These are phyloP conservation scores for Tetragonia tetragonoides DNA, from an alignment of 148 eudicot genomes.

Conservation along the genomic window DNA sequence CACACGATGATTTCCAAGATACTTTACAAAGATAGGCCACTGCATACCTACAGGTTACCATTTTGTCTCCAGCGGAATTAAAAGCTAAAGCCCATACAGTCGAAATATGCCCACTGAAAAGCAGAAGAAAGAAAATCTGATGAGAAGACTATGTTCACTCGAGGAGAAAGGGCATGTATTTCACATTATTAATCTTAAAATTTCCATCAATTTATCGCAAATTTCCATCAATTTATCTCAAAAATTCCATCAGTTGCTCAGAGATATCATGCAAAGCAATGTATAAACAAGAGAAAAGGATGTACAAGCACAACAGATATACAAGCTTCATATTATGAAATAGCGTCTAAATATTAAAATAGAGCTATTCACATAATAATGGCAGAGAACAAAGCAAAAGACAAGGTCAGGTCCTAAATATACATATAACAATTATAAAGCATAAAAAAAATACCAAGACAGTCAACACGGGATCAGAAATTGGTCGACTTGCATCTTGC, in stretches of 20 bases:
- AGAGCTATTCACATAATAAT: not conserved
- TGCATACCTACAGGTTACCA: slow-evolving; percentile 90
- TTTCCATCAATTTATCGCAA: too few relatives aligned
- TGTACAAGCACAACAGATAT: not conserved
- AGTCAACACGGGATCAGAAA: not conserved
- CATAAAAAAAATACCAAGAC: not conserved
- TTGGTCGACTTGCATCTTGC: not conserved
- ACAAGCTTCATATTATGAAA: not conserved
- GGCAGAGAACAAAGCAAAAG: slow-evolving; percentile 1
- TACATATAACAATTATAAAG: not conserved
- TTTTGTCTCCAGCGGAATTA: slow-evolving; percentile 74
- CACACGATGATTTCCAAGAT: not conserved
- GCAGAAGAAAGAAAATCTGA: slow-evolving; percentile 17
- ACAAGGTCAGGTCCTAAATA: not conserved
- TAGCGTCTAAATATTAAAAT: not conserved
- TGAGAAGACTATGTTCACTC: not conserved
- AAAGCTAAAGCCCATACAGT: slow-evolving; percentile 91
- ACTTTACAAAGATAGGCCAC: slow-evolving; percentile 15
- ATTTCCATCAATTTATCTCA: too few relatives aligned
- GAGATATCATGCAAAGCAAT: not conserved
- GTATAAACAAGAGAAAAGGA: not conserved
- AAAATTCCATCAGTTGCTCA: not conserved
- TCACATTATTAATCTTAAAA: not conserved
- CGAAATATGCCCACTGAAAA: slow-evolving; percentile 83
- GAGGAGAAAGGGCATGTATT: not conserved